These are phyloP conservation scores for Euphorbia corollata DNA, from an alignment of 441 rosid genomes.

Conservation along the genomic window DNA sequence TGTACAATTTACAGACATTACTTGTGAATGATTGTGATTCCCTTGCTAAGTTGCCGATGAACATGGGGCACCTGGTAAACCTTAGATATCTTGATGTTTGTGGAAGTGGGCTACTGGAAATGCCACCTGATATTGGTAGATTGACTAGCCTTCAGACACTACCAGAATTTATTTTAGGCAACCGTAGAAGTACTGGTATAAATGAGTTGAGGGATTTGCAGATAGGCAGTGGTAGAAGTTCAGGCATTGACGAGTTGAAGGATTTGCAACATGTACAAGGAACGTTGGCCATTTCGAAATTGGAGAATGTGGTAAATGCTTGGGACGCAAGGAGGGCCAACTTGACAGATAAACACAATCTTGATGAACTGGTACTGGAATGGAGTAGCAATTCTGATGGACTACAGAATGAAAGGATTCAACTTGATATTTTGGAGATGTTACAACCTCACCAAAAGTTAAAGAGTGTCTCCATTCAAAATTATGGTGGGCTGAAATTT, in stretches of 20 bases:
- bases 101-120: constrained; percentile 9
- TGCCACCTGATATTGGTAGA: constrained; percentile 19
- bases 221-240: constrained; percentile 2
- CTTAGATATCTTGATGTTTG: constrained; percentile 21
- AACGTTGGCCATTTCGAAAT: constrained; percentile 15
- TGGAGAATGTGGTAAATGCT: constrained; percentile 19
- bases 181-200: background rate
- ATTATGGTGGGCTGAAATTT: constrained; percentile 12
- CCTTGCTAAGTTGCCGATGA: constrained; percentile 17
- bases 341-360: constrained; percentile 12
- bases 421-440: constrained; percentile 16
- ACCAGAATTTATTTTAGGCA: background rate
- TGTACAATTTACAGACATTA: constrained; percentile 17
- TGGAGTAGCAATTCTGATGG: constrained; percentile 14
- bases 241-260: background rate
- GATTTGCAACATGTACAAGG: constrained; percentile 13
- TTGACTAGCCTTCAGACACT: constrained; percentile 18
- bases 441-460: constrained; percentile 25
- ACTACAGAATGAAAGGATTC: constrained; percentile 1
- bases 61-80: constrained; percentile 10
- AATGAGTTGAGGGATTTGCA: background rate
- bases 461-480: constrained; percentile 13
- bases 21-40: background rate
- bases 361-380: constrained; percentile 18
- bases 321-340: constrained; percentile 18